Evolutionary conservation across 345 rosid species (phyloP), one percentile per base, ranked within the genome.

Genomic region (Reutealis trisperma): DNA sequence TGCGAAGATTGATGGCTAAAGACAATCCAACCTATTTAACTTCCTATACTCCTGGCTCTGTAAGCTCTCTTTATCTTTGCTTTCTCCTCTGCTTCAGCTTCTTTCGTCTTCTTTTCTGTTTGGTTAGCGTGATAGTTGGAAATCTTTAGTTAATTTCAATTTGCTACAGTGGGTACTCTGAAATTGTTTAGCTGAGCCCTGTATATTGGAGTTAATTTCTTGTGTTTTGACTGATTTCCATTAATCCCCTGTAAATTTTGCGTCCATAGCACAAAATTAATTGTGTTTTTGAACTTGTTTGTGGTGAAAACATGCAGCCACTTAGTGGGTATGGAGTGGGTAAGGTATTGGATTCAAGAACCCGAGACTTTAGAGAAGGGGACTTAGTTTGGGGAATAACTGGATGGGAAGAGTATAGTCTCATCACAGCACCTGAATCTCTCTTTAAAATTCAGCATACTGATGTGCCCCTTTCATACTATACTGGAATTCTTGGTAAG

Each of bases 21-120:
- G 21, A 34, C 0, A 45, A 32, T 54, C 14, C 58, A 13, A 21
- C 5, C 22, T 30, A 19, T 55, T 16, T 34, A 19, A 34, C 75
- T 30, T 75, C 8, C 72, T n/a, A 22, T 15, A 15, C 57, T 51
- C 86, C 76, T 67, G 86, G 83, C 60, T 73, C 81, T 78, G 90
- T 77, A 79, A 71, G 80, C 66, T 21, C 18, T 19, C 30, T 49
- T 63, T 55, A 18, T 22, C 10, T 30, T 22, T 19, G 51, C 51
- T 47, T 19, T n/a, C 51, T 47, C 51, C 51, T 2, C 14, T 52
- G 19, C 57, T 15, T 52, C 57, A 22, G 14, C 18, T 4, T 42
- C 41, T 19, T 45, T 22, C 12, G 4, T 37, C 21, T 8, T 37
- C 13, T 8, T 27, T 22, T 13, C 15, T 60, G 24, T 22, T 47